A percentile compares a stretch with the other conserved stretches of the same genome.
phyloP scores from a whole-genome alignment of 768 basidiomycete genomes.

The Kwoniella europaea region DNA sequence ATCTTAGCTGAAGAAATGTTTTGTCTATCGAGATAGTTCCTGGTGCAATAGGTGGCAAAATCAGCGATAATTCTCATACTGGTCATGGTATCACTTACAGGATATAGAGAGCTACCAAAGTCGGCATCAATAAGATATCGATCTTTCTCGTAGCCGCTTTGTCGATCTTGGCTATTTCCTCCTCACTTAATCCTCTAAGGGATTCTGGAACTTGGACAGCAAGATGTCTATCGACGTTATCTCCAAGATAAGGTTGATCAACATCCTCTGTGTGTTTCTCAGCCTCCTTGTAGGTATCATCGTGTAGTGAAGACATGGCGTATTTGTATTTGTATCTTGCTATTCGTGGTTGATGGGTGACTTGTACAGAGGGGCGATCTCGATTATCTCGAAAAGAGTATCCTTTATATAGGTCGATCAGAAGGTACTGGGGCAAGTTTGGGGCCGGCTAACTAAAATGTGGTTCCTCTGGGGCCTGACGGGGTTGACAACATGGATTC shows the following conservation, averaged over 20 bases:
- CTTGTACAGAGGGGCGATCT: background rate
- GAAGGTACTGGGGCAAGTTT: background rate
- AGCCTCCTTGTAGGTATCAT: constrained; percentile 30
- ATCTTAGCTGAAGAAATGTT: constrained; percentile 46
- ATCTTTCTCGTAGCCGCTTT: constrained; percentile 44
- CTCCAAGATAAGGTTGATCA: background rate
- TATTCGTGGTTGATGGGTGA: constrained; percentile 3
- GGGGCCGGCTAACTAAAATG: background rate
- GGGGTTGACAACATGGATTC: background rate
- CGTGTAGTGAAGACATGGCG: constrained; percentile 24
- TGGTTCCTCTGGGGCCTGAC: background rate
- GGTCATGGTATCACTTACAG: constrained; percentile 18
- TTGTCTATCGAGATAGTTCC: constrained; percentile 40
- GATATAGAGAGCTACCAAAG: constrained; percentile 40
- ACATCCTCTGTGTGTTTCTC: constrained; percentile 18
- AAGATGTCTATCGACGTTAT: constrained; percentile 33
- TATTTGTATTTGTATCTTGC: background rate
- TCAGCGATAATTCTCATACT: background rate
- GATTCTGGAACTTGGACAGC: constrained; percentile 41
- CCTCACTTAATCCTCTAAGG: constrained; percentile 37
- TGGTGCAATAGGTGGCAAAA: constrained; percentile 10
- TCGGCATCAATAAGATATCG: constrained; percentile 50
- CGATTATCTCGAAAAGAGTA: background rate
- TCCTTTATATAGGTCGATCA: constrained; percentile 8
- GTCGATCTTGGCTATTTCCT: constrained; percentile 42